phyloP scores from a whole-genome alignment of 129 eudicot species.

The Dittrichia graveolens region DNA sequence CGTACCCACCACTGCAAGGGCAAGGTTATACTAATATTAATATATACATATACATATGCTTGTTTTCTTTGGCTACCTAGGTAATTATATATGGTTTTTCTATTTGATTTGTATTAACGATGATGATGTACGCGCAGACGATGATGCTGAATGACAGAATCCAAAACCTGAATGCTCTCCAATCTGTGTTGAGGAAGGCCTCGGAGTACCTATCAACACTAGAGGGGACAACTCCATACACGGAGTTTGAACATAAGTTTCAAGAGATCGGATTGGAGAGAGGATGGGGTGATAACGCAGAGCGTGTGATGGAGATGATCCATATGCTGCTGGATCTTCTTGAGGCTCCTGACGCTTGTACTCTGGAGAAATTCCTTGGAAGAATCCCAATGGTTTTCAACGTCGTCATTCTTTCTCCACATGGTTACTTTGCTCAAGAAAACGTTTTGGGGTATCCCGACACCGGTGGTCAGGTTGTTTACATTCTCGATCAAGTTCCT shows the following conservation, averaged over 20 bases:
- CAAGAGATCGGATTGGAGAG: constrained; percentile 93
- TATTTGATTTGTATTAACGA: not conserved
- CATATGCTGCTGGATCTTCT: constrained; percentile 85
- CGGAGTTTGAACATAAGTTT: constrained; percentile 71
- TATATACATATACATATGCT: no score
- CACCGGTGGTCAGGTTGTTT: constrained; percentile 99
- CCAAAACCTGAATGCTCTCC: constrained; percentile 66
- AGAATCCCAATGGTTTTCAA: constrained; percentile 97
- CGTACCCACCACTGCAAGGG: constrained; percentile 77
- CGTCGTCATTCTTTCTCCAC: constrained; percentile 97
- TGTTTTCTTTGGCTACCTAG: no score
- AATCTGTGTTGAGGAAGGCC: constrained; percentile 71
- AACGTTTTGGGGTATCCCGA: constrained; percentile 96
- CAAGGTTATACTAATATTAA: constrained; percentile 48
- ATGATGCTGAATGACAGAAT: constrained; percentile 94
- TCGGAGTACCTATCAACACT: constrained; percentile 74
- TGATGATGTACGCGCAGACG: constrained; percentile 41
- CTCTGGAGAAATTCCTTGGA: constrained; percentile 89
- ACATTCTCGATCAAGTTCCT: constrained; percentile 97
- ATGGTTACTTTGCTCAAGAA: constrained; percentile 98
- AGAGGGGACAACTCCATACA: constrained; percentile 60
- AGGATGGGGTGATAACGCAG: constrained; percentile 95
- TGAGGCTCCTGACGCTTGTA: constrained; percentile 93
- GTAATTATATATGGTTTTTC: not conserved
- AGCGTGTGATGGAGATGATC: constrained; percentile 75